Percentiles rank a stretch among this genome's conserved stretches.
phyloP scores from a whole-genome alignment of 768 basidiomycete genomes.

The Leccinum variicolor region DNA sequence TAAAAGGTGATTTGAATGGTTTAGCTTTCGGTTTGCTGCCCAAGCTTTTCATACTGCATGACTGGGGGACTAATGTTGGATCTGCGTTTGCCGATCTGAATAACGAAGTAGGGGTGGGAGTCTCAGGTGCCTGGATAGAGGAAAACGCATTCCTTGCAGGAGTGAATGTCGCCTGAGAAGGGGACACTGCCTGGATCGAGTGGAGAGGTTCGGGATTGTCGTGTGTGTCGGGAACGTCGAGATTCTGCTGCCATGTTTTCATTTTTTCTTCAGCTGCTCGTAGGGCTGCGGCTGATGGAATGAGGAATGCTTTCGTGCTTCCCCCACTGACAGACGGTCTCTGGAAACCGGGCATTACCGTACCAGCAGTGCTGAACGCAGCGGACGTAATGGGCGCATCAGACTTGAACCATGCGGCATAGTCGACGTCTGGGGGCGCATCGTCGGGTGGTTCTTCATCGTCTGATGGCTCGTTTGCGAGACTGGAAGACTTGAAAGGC shows the following conservation, averaged over 20 bases:
- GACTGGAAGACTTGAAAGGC: neutral
- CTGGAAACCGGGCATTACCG: constrained; percentile 19
- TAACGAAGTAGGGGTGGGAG: constrained; percentile 36
- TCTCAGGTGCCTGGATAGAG: constrained; percentile 30
- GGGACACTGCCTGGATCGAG: constrained; percentile 6
- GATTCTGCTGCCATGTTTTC: constrained; percentile 46
- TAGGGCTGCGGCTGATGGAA: constrained; percentile 55
- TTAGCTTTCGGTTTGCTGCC: constrained; percentile 23
- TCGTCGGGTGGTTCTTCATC: constrained; percentile 37
- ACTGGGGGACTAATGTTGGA: constrained; percentile 7
- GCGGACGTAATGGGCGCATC: constrained; percentile 24
- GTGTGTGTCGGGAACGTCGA: constrained; percentile 23
- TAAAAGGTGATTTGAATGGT: constrained; percentile 48
- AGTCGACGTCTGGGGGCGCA: constrained; percentile 37
- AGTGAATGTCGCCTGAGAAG: constrained; percentile 34
- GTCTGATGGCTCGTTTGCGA: constrained; percentile 1
- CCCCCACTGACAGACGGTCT: constrained; percentile 7
- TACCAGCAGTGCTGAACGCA: constrained; percentile 39
- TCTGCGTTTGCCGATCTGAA: constrained; percentile 25
- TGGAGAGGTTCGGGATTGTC: constrained; percentile 3
- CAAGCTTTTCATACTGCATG: constrained; percentile 10
- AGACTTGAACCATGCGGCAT: constrained; percentile 50
- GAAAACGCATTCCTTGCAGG: constrained; percentile 36
- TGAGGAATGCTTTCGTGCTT: constrained; percentile 29
- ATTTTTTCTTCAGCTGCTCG: constrained; percentile 53